A percentile compares a stretch with the other conserved stretches of the same genome.
Conservation (phyloP, 2,329 filamentous ascomycete genomes). For the Ophiocordyceps sinensis region DNA sequence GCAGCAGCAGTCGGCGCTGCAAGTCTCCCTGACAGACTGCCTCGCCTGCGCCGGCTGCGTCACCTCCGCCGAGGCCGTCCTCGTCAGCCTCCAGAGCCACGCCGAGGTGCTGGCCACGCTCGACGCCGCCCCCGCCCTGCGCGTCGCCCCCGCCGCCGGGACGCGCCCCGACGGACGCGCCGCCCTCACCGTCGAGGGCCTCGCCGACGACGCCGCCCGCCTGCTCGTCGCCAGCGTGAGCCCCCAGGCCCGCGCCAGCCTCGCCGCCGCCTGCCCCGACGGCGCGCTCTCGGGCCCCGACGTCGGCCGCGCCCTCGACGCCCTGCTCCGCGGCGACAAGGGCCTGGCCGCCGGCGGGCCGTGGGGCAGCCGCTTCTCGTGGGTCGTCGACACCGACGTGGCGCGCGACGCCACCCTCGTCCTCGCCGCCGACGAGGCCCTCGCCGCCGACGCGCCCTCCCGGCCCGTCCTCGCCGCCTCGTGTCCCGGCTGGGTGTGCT, state of each 20-base stretch:
- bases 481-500: conserved; percentile 97
- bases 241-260: conserved; percentile 76
- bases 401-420: conserved; percentile 75
- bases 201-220: conserved; percentile 48
- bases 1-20: conserved; percentile 46
- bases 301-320: conserved; percentile 70
- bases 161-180: too few relatives aligned
- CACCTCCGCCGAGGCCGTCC: conserved; percentile 91
- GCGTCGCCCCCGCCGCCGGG: conserved; percentile 12
- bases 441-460: conserved; percentile 14
- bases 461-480: conserved; percentile 70
- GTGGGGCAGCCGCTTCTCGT: conserved; percentile 65
- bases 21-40: conserved; percentile 94
- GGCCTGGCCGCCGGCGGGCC: conserved; percentile 58
- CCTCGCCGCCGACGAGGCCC: conserved; percentile 59
- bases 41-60: conserved; percentile 96
- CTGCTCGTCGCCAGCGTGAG: conserved; percentile 88
- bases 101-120: conserved; percentile 75
- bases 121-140: conserved; percentile 46
- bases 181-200: conserved; percentile 34
- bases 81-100: conserved; percentile 89
- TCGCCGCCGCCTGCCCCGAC: conserved; percentile 64
- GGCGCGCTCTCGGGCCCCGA: conserved; percentile 55
- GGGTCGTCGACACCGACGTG: conserved; percentile 81
- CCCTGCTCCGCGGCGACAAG: conserved; percentile 53